Evolutionary conservation across 1,139 yeast species (phyloP).

Genomic region (Chernovozyma aurita): DNA sequence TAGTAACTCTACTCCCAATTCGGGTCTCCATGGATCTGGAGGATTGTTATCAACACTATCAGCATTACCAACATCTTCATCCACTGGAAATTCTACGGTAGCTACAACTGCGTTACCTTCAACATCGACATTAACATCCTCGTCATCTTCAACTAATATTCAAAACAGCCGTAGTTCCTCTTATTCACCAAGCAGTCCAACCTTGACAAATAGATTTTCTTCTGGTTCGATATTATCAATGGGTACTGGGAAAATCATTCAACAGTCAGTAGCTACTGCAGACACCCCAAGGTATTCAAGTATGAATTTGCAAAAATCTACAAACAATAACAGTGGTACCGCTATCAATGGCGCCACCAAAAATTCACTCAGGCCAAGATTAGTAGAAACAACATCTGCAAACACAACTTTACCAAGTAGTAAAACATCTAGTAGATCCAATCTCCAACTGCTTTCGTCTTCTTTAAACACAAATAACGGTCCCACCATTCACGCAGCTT

Average conservation of each 20-base stretch:
- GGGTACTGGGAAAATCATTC: constrained; percentile 41
- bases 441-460: constrained; percentile 4
- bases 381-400: constrained; percentile 28
- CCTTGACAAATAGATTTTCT: constrained; percentile 34
- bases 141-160: neutral
- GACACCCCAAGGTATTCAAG: constrained; percentile 1
- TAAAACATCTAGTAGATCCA: constrained; percentile 7
- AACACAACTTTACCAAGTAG: constrained; percentile 15
- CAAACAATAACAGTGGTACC: constrained; percentile 1
- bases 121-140: neutral
- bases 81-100: neutral
- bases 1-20: constrained; percentile 6
- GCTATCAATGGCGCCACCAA: neutral
- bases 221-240: constrained; percentile 36
- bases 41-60: neutral
- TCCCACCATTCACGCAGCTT: constrained; percentile 6
- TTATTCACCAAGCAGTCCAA: constrained; percentile 34
- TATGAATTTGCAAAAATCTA: constrained; percentile 3
- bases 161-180: constrained; percentile 8
- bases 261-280: constrained; percentile 18
- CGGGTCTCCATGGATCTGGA: constrained; percentile 7
- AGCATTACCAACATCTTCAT: neutral
- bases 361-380: constrained; percentile 21
- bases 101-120: neutral
- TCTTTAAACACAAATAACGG: constrained; percentile 2